Percentiles rank a stretch among this genome's conserved stretches.
phyloP scores from a whole-genome alignment of 1,139 yeast genomes.

The Kodamaea anthophila region DNA sequence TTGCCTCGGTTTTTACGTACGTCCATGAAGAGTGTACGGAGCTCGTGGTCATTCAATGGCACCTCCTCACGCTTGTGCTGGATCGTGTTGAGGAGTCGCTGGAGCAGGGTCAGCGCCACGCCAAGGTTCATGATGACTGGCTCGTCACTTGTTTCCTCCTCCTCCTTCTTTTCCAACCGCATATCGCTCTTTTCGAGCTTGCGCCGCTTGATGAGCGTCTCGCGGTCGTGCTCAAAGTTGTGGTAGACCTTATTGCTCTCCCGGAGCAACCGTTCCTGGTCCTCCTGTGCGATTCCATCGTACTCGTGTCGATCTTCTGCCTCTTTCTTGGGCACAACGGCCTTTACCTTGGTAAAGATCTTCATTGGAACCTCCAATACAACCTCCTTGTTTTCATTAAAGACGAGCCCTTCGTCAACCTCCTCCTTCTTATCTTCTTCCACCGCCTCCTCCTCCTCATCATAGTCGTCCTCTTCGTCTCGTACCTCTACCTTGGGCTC shows the following conservation, averaged over 20 bases:
- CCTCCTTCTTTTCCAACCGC: constrained; percentile 43
- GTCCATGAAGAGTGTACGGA: constrained; percentile 80
- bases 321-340: too few species aligned
- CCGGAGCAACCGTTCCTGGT: constrained; percentile 33
- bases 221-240: constrained; percentile 76
- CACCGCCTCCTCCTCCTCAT: constrained; percentile 28
- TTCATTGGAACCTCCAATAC: constrained; percentile 28
- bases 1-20: constrained; percentile 92
- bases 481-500: constrained; percentile 19
- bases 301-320: constrained; percentile 4
- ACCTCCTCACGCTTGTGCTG: constrained; percentile 73
- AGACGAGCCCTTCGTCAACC: constrained; percentile 13
- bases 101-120: constrained; percentile 64
- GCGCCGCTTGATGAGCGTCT: constrained; percentile 68
- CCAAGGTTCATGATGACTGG: constrained; percentile 47
- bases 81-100: constrained; percentile 72
- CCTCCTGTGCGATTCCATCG: constrained; percentile 18
- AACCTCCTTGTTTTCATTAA: constrained; percentile 24
- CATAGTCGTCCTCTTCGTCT: constrained; percentile 36
- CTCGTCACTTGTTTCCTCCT: neutral
- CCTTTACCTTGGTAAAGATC: constrained; percentile 11
- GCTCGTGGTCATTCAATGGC: constrained; percentile 75
- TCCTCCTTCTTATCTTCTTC: constrained; percentile 2
- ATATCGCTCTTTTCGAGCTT: constrained; percentile 77
- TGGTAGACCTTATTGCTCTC: constrained; percentile 65